Evolutionary conservation across 2,329 filamentous ascomycete species (phyloP), one percentile per base, ranked within the genome.

Genomic region (Aspergillus pseudoterreus): DNA sequence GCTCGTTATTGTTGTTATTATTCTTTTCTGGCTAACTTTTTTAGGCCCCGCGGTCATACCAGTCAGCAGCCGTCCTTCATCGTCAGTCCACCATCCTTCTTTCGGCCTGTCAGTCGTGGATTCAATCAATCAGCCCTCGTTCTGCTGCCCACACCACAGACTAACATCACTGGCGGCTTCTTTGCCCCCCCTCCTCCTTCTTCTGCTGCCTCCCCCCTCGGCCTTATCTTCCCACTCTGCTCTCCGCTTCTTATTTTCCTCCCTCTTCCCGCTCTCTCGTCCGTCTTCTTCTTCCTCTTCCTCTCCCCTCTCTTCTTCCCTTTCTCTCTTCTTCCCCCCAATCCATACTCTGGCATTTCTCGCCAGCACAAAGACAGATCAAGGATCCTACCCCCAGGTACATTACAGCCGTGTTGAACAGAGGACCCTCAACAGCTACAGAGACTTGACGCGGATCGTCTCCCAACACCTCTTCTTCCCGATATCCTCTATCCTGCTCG

Each of bases 241-340:
- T 41, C 44, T 38, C 52, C 47, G 47, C 45, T 43, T 58, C 62
- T 59, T 57, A 51, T 63, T 60, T 57, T 58, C 57, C 61, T 63
- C 59, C 60, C 63, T 51, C 45, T 45, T 54, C 57, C 53, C 38
- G 17, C 48, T 54, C 51, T 52, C 54, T 58, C 56, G 57, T 59
- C 64, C 62, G 62, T 64, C 59, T 63, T 60, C 50, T 54, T 47
- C 46, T 52, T 54, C 51, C 47, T 45, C 48, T 45, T 47, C 27
- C 48, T 49, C 51, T 36, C 19, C 32, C 44, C 48, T 51, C 43
- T 53, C 53, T 42, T 52, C 45, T 39, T 46, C 32, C 49, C 47
- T 38, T 39, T 51, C 41, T 51, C 36, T 44, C 42, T 48, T 51
- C 45, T 47, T 38, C 30, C 24, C 30, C 24, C 39, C 36, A 48